These are phyloP conservation scores for Suillus subalutaceus DNA, from an alignment of 768 basidiomycete genomes.

Conservation along the genomic window DNA sequence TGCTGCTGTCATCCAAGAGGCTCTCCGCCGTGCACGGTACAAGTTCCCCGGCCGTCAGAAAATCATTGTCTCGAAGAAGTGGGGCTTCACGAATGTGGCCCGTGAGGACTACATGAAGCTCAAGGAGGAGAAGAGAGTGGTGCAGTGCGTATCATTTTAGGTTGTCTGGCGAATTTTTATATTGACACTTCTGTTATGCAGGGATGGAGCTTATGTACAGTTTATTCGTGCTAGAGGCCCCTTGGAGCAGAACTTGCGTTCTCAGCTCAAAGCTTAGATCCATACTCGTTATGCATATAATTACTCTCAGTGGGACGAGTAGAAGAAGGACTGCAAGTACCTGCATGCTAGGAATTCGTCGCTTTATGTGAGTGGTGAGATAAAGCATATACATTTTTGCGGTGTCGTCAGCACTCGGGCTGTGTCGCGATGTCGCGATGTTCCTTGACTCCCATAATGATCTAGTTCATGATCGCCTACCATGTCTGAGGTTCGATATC, in stretches of 20 bases:
- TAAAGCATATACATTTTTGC: background rate
- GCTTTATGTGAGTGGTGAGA: background rate
- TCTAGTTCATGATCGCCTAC: background rate
- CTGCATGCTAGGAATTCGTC: background rate
- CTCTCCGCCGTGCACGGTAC: slow-evolving; percentile 97
- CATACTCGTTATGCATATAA: background rate
- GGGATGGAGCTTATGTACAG: slow-evolving; percentile 95
- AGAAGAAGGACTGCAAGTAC: background rate
- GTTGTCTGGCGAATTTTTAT: background rate
- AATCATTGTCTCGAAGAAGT: slow-evolving; percentile 97
- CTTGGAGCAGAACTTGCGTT: slow-evolving; percentile 83
- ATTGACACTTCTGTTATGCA: slow-evolving; percentile 31
- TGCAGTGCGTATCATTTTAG: slow-evolving; percentile 65
- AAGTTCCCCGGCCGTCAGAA: slow-evolving; percentile 99
- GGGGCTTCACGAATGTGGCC: slow-evolving; percentile 97
- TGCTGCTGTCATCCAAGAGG: slow-evolving; percentile 91
- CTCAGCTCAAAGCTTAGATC: slow-evolving; percentile 72
- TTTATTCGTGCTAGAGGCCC: slow-evolving; percentile 90
- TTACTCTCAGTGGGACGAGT: background rate
- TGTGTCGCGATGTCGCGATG: no score
- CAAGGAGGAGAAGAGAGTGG: slow-evolving; percentile 88
- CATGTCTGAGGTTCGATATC: background rate
- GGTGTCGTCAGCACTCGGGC: no score
- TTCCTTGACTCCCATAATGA: no score
- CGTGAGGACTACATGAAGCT: slow-evolving; percentile 87